Conservation (phyloP, 225 moss, liverwort and hornwort species). For the Physcomitrium patens region DNA sequence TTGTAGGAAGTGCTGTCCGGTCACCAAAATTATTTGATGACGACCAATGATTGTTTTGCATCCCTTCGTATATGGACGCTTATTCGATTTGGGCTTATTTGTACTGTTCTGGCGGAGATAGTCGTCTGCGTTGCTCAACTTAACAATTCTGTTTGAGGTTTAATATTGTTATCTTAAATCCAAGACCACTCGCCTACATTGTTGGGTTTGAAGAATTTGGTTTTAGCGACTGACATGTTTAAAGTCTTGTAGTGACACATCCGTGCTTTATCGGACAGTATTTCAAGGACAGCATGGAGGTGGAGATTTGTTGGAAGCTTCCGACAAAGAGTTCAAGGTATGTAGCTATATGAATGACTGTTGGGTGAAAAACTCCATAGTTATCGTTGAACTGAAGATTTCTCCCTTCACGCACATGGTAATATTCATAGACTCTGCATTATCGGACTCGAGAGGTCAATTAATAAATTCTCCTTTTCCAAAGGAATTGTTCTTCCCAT, state of each 20-base stretch:
- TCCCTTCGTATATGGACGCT: not conserved
- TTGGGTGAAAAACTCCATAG: not conserved
- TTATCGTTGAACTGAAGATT: conserved; percentile 1
- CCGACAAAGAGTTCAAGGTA: conserved; percentile 99
- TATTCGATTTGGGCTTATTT: not conserved
- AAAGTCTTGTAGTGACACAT: conserved; percentile 73
- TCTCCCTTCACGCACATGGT: not conserved
- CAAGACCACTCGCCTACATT: conserved; percentile 8
- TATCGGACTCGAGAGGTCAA: not conserved
- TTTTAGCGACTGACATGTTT: conserved; percentile 43
- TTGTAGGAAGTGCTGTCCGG: not conserved
- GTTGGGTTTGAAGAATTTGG: conserved; percentile 16
- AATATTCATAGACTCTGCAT: not conserved
- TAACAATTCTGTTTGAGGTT: not conserved
- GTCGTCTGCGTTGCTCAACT: not conserved
- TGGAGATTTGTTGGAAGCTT: conserved; percentile 93
- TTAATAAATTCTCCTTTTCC: not conserved
- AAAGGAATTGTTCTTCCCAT: not conserved
- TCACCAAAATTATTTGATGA: not conserved
- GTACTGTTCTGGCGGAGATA: not conserved
- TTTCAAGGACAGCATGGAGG: conserved; percentile 98
- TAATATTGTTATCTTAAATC: conserved; percentile 11
- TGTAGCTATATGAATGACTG: conserved; percentile 1
- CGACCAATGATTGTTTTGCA: not conserved
- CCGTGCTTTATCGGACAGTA: conserved; percentile 85